Evolutionary conservation across 768 basidiomycete species (phyloP).

Genomic region (Clavaria fumosa): DNA sequence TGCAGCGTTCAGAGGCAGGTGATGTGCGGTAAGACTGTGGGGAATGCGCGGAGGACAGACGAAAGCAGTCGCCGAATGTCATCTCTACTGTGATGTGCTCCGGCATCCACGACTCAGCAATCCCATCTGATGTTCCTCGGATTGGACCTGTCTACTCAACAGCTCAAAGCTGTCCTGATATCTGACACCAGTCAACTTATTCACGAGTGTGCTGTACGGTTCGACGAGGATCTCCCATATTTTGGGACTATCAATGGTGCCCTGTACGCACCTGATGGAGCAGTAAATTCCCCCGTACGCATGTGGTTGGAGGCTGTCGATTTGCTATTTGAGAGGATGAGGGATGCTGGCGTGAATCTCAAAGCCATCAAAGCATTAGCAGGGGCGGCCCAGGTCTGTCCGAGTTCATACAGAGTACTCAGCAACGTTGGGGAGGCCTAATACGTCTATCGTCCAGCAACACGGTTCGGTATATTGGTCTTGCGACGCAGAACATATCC

Average conservation of each 20-base stretch:
- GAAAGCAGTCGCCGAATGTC: no score
- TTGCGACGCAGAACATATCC: slow-evolving; percentile 28
- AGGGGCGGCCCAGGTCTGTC: slow-evolving; percentile 76
- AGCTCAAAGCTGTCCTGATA: slow-evolving; percentile 63
- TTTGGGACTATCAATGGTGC: slow-evolving; percentile 56
- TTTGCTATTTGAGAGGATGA: slow-evolving; percentile 49
- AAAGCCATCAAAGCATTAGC: slow-evolving; percentile 46
- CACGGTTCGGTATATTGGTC: slow-evolving; percentile 85
- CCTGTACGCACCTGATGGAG: slow-evolving; percentile 49
- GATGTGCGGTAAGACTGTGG: no score
- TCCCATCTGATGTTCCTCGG: slow-evolving; percentile 37
- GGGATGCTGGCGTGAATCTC: slow-evolving; percentile 42
- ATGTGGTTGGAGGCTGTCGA: slow-evolving; percentile 86
- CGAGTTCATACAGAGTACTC: no score
- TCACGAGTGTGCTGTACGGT: slow-evolving; percentile 60
- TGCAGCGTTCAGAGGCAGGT: no score
- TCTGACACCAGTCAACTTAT: slow-evolving; percentile 39
- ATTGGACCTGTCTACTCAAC: slow-evolving; percentile 78
- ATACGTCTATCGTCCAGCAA: slow-evolving; percentile 37
- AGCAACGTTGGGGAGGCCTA: not conserved
- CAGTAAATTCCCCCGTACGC: slow-evolving; percentile 64
- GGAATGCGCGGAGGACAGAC: no score
- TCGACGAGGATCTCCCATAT: slow-evolving; percentile 62
- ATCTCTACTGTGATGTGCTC: no score
- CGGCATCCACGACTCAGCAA: no score